Percentiles rank a stretch among this genome's conserved stretches.
Conservation (phyloP, 2,329 filamentous ascomycete species). For the Cordyceps cateniannulata region DNA sequence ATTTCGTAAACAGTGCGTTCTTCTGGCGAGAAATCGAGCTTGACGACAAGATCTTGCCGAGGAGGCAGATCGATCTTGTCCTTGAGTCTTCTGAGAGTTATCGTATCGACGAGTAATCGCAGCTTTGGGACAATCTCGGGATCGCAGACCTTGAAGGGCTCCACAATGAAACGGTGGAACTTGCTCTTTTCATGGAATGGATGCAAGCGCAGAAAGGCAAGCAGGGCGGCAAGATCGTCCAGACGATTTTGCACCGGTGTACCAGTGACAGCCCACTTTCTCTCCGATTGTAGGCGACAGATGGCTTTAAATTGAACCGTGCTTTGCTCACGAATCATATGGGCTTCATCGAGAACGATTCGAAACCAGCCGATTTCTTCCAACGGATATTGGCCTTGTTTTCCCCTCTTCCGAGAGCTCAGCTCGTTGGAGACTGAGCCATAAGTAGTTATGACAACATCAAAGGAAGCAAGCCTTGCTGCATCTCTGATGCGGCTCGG, state of each 20-base stretch:
- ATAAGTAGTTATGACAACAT: constrained; percentile 90
- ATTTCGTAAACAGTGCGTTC: constrained; percentile 77
- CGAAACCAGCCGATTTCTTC: constrained; percentile 85
- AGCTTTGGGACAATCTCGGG: constrained; percentile 78
- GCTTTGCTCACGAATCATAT: constrained; percentile 81
- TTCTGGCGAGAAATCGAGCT: constrained; percentile 66
- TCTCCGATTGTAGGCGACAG: constrained; percentile 68
- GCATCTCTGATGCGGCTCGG: constrained; percentile 64
- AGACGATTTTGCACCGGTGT: constrained; percentile 93
- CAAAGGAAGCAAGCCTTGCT: constrained; percentile 62
- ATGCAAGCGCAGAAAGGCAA: constrained; percentile 76
- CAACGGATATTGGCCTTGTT: constrained; percentile 56
- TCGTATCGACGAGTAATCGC: constrained; percentile 84
- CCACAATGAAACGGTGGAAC: constrained; percentile 74
- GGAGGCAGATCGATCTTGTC: constrained; percentile 80
- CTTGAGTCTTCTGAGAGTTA: constrained; percentile 86
- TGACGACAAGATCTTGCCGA: constrained; percentile 65
- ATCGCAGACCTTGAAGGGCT: constrained; percentile 82
- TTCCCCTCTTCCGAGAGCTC: constrained; percentile 54
- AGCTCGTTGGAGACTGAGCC: constrained; percentile 79
- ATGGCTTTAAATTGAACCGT: constrained; percentile 82
- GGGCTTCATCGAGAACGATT: constrained; percentile 89
- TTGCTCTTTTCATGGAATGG: constrained; percentile 75
- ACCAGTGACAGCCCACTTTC: constrained; percentile 95
- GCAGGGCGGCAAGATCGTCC: constrained; percentile 79